Evolutionary conservation across 2,329 filamentous ascomycete species (phyloP).

Genomic region (Aspergillus felis): DNA sequence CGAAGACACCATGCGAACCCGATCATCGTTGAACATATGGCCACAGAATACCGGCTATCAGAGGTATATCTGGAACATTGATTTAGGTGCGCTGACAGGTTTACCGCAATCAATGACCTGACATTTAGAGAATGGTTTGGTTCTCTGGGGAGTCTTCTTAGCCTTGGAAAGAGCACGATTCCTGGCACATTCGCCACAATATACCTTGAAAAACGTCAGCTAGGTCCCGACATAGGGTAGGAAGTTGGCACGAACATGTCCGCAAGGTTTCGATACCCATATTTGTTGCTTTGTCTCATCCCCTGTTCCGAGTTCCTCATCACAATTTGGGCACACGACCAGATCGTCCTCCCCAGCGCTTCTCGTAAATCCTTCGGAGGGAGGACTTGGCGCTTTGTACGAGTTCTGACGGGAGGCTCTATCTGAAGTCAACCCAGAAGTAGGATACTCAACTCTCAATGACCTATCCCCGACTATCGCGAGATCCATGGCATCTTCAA

Average conservation of each 20-base stretch:
- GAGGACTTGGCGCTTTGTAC: constrained; percentile 61
- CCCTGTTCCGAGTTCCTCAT: constrained; percentile 75
- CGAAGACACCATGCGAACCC: constrained; percentile 9
- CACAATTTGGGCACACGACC: constrained; percentile 81
- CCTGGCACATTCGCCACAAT: constrained; percentile 46
- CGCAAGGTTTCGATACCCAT: constrained; percentile 86
- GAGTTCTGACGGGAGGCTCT: constrained; percentile 21
- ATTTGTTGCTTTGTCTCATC: constrained; percentile 73
- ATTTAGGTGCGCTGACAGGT: constrained; percentile 33
- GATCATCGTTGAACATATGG: constrained; percentile 15
- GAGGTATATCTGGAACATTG: constrained; percentile 48
- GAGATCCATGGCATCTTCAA: constrained; percentile 23
- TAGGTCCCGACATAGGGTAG: neutral
- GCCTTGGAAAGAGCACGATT: constrained; percentile 36
- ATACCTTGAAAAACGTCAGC: constrained; percentile 35
- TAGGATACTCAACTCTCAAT: constrained; percentile 36
- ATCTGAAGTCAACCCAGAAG: constrained; percentile 40
- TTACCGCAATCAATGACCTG: constrained; percentile 41
- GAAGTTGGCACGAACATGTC: constrained; percentile 65
- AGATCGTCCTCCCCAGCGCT: constrained; percentile 67
- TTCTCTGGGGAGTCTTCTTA: constrained; percentile 29
- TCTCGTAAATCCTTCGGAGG: constrained; percentile 75
- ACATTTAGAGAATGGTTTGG: constrained; percentile 43
- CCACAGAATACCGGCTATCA: constrained; percentile 21
- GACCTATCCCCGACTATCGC: constrained; percentile 13